These are phyloP conservation scores for Rubus idaeus DNA, from an alignment of 306 rosid genomes.

Conservation along the genomic window DNA sequence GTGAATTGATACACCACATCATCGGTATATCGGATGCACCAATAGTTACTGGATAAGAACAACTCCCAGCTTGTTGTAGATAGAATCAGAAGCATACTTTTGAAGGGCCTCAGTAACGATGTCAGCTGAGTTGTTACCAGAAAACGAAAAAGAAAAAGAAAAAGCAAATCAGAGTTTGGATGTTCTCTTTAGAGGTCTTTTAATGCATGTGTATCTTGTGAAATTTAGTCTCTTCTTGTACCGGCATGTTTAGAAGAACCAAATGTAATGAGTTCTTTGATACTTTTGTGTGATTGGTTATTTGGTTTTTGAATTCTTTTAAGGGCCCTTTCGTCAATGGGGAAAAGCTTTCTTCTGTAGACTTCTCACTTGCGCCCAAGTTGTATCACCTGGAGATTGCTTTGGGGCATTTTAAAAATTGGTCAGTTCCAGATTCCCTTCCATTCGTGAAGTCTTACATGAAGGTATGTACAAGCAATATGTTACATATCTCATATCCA, in stretches of 20 bases:
- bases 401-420: slow-evolving; percentile 77
- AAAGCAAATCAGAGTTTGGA: not conserved
- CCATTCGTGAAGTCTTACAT: slow-evolving; percentile 52
- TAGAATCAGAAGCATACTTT: not conserved
- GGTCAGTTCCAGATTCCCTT: slow-evolving; percentile 84
- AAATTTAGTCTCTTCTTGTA: slow-evolving; percentile 9
- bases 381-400: slow-evolving; percentile 85
- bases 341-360: slow-evolving; percentile 68
- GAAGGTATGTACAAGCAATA: slow-evolving; percentile 52
- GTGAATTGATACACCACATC: not conserved
- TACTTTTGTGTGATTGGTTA: slow-evolving; percentile 6
- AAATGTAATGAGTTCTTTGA: slow-evolving; percentile 2
- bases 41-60: not conserved
- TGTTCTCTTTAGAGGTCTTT: not conserved
- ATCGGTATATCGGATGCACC: no score
- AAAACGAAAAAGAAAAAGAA: not conserved
- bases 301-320: not conserved
- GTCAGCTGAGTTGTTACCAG: not conserved
- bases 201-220: not conserved
- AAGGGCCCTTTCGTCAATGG: slow-evolving; percentile 94
- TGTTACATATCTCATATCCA: not conserved
- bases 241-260: not conserved
- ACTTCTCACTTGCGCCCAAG: slow-evolving; percentile 90
- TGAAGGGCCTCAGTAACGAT: not conserved
- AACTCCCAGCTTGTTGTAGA: not conserved